Evolutionary conservation across 2,329 filamentous ascomycete species (phyloP), one percentile per base, ranked within the genome.

Genomic region (Verticillium zaregamsianum): DNA sequence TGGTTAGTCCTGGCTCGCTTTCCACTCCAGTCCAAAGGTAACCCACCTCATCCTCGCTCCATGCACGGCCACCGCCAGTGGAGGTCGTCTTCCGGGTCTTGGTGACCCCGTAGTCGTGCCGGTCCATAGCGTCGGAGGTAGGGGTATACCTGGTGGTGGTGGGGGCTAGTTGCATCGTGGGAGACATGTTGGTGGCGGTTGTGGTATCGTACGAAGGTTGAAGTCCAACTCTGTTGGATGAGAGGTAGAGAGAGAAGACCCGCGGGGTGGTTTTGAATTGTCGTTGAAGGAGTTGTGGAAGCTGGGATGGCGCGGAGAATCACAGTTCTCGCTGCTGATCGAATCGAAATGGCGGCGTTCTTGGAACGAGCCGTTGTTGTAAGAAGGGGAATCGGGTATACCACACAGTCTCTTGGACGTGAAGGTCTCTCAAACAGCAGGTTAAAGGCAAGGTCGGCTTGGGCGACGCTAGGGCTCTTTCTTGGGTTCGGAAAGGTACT

Each of bases 41-140:
- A 70, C 82, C 69, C 81, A 92, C 90, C 87, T 93, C 91, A 75
- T 93, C 90, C 73, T 93, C 91, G 66, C 90, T 93, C 91, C 91
- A 94, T 62, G 90, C 90, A 74, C 91, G 84, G 68, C 90, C 90
- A 67, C 90, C 90, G 66, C 90, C 89, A 58, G 89, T 90, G 63
- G 89, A 87, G 25, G 86, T 83, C 65, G 83, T 77, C 79, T 90
- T 91, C 64, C 88, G 84, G 72, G 82, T 86, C 77, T 91, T 90
- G 63, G 80, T 78, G 71, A 88, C 79, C 60, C 85, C 81, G 68
- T 83, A 86, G 23, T 85, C 84, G 65, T 86, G 84, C 65, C 84
- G 82, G 64, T 83, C 81, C 69, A 84, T 78, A 64, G 76, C 77
- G 70, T 87, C 85, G 61, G 81, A 80, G 25, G 79, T 79, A 32